Evolutionary conservation across 345 rosid genomes (phyloP), one percentile per base, ranked within the genome.

Genomic region (Ceriops tagal): DNA sequence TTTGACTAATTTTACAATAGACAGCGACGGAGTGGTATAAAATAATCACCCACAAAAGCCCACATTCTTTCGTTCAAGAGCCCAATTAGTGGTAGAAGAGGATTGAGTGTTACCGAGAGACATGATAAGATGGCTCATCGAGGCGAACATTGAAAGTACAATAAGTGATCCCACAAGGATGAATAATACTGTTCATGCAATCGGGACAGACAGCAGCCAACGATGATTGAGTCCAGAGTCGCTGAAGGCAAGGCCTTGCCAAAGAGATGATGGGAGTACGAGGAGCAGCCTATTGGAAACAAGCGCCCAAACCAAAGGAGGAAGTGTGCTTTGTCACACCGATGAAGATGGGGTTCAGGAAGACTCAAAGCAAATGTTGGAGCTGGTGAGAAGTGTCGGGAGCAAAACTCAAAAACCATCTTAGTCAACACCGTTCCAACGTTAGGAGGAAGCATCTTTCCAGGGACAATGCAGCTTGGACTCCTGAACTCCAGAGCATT

Each of bases 301-400:
- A 22, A 68, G 70, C 39, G 57, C 78, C 6, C 70, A 72, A 37
- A 60, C 66, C 15, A 78, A 63, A 18, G 55, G 24, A 5, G 80
- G 73, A 19, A 62, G 67, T 4, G 69, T 68, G 30, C 71, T 72
- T 20, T 70, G 81, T 8, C 78, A 80, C 1, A 28, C 53, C 15
- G 53, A 51, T 6, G 78, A 77, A 26, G 78, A 69, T 47, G 84
- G 86, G 56, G 81, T 79, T 83, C 8, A 77, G 76, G 73, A 82
- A 74, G 88, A 86, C 65, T 70, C 84, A 46, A 81, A 70, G 70
- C 83, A 81, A 65, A 59, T 82, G 73, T 43, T 82, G 61, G 78
- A 80, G 60, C 26, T 64, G 18, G 62, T 79, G 58, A 72, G 66
- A 64, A 28, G 71, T 19, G 75, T 62, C 20, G 22, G 21, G 16